phyloP scores from a whole-genome alignment of 179 eudicot species.

The Beta lomatogona region DNA sequence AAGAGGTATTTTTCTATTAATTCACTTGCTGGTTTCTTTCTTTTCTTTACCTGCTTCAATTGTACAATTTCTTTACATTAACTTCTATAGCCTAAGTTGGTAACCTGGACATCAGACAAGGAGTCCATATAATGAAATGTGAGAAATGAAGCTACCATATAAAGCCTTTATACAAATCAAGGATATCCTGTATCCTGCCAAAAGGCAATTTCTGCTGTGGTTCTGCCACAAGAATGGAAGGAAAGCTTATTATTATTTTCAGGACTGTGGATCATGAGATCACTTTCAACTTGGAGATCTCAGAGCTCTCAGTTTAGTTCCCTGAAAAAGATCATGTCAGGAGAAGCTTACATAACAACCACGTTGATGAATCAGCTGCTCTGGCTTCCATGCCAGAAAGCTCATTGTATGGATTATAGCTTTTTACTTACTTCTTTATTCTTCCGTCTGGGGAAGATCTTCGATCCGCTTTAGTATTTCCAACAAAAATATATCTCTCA shows the following conservation, averaged over 20 bases:
- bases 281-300: background rate
- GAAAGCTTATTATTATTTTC: background rate
- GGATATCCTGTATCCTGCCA: background rate
- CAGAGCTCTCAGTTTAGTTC: background rate
- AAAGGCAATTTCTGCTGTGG: background rate
- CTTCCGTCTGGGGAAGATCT: background rate
- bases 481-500: too few species aligned
- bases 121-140: background rate
- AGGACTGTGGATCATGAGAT: background rate
- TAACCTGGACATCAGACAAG: background rate
- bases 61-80: background rate
- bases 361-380: background rate
- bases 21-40: background rate
- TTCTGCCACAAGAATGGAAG: background rate
- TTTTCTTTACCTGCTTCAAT: background rate
- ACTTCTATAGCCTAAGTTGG: background rate
- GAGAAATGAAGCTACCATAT: background rate
- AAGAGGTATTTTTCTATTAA: conserved; percentile 55
- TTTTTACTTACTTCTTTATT: background rate
- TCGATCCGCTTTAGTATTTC: too few species aligned
- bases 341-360: background rate
- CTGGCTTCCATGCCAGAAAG: background rate
- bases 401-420: background rate
- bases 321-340: background rate
- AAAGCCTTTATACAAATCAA: background rate